Evolutionary conservation across 179 eudicot species (phyloP).

Genomic region (Amaranthus tricolor): DNA sequence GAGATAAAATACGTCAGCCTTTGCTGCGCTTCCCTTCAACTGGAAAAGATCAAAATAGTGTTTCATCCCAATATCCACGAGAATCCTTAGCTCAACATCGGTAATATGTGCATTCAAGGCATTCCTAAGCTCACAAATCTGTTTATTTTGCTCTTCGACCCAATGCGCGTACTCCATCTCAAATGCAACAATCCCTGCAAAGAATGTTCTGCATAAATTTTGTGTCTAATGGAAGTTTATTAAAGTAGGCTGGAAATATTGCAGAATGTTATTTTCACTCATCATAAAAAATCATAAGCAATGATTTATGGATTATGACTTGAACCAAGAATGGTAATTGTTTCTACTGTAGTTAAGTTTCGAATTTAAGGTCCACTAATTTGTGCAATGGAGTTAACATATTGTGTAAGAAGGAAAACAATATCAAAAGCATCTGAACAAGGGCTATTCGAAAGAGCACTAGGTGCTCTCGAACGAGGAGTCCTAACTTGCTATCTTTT

Average conservation of each 20-base stretch:
- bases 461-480: no score
- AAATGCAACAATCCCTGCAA: conserved; percentile 73
- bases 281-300: no score
- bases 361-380: no score
- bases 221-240: background rate
- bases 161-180: conserved; percentile 81
- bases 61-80: conserved; percentile 63
- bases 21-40: conserved; percentile 77
- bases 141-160: conserved; percentile 78
- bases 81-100: conserved; percentile 56
- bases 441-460: no score
- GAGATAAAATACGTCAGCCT: conserved; percentile 72
- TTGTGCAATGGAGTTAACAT: no score
- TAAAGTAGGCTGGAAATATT: background rate
- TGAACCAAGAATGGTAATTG: no score
- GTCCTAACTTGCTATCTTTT: no score
- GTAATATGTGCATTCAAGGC: conserved; percentile 53
- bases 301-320: no score
- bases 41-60: conserved; percentile 77
- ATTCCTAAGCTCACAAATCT: conserved; percentile 54
- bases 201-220: conserved; percentile 4
- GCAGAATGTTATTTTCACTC: background rate
- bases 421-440: no score
- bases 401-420: no score
- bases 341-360: no score